Evolutionary conservation across 225 moss, liverwort and hornwort species (phyloP).

Genomic region (Pseudoscleropodium purum): DNA sequence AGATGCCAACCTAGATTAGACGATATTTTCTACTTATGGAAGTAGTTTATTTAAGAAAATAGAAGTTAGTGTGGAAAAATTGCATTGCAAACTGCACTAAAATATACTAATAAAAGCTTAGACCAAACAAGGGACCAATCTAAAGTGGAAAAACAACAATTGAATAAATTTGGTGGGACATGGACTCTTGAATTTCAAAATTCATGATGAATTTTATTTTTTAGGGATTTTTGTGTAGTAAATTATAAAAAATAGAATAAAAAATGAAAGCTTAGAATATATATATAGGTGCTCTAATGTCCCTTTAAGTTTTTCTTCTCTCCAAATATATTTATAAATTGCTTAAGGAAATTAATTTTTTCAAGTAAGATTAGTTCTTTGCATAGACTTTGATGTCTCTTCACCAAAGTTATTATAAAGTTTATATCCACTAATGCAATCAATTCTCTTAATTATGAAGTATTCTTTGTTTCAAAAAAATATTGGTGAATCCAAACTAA

Average conservation of each 20-base stretch:
- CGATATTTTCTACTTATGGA: fast-evolving
- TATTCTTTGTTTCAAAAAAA: no score
- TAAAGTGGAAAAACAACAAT: not conserved
- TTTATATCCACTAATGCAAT: not conserved
- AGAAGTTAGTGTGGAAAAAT: not conserved
- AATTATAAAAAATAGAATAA: not conserved
- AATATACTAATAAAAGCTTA: not conserved
- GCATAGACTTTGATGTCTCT: not conserved
- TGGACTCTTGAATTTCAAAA: no score
- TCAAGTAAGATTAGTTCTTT: not conserved
- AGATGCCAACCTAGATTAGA: fast-evolving
- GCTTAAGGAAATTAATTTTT: not conserved
- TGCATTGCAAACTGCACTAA: fast-evolving
- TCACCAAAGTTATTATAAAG: not conserved
- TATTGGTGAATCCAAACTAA: not conserved
- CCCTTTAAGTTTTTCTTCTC: no score
- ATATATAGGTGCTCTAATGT: fast-evolving
- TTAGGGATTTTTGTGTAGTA: not conserved
- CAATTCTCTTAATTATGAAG: not conserved
- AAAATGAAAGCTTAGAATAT: no score
- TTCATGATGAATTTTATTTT: not conserved
- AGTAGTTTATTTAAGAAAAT: not conserved
- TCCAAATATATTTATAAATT: not conserved
- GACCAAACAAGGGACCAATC: not conserved
- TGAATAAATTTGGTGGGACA: no score